Conservation (phyloP, 768 basidiomycete species). For the Wakefieldia striispora region DNA sequence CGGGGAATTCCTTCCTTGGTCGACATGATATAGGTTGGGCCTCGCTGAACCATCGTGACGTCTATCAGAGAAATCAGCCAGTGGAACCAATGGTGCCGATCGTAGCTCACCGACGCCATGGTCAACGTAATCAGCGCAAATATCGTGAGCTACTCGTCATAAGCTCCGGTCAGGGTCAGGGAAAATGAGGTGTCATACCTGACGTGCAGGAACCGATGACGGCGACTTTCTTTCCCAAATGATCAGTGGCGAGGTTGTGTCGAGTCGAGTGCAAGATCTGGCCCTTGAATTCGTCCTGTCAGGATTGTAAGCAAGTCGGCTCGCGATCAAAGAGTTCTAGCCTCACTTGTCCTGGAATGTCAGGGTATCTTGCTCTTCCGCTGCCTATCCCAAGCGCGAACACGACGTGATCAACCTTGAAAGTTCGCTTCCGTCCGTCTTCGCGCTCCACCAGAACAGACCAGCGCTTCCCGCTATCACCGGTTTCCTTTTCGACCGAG, state of each 20-base stretch:
- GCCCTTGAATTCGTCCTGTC: conserved; percentile 60
- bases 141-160: conserved; percentile 43
- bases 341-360: conserved; percentile 43
- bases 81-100: neutral
- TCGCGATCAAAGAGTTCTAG: neutral
- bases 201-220: conserved; percentile 69
- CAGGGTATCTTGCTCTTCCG: conserved; percentile 42
- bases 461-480: conserved; percentile 41
- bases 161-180: neutral
- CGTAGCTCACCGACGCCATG: conserved; percentile 42
- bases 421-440: conserved; percentile 35
- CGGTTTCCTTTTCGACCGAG: conserved; percentile 25
- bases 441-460: conserved; percentile 37
- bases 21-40: conserved; percentile 54
- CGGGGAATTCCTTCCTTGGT: conserved; percentile 39
- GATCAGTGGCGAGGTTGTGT: conserved; percentile 55
- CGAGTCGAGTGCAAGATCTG: conserved; percentile 56
- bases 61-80: conserved; percentile 26
- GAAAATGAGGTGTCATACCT: conserved; percentile 33
- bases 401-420: conserved; percentile 49
- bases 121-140: conserved; percentile 44
- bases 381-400: conserved; percentile 50
- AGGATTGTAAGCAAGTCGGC: neutral
- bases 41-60: conserved; percentile 49
- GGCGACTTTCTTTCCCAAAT: conserved; percentile 66